Base-by-base conservation (phyloP, 305 asterid species). In the Fraxinus sp. region DNA sequence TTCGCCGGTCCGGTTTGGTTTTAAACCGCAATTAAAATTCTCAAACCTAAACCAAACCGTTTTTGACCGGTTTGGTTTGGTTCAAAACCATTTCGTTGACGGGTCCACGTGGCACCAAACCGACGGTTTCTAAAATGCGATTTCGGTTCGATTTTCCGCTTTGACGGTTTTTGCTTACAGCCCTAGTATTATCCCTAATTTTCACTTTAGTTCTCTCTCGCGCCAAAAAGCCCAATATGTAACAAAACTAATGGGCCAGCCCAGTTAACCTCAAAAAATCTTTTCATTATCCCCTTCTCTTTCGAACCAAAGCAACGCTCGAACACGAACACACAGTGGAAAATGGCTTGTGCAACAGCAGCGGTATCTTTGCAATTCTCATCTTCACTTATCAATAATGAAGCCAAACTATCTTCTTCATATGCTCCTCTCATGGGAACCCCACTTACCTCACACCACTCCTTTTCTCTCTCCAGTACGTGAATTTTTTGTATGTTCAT, bases 351-450 rank as follows among this genome's bases (percentile, higher is more conserved):
- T 71, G 86, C 79, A 75, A 80, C 72, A 20, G 78, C 57, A 33
- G 80, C 83, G 71, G 36, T 81, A 22, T 66, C 82, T 14, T 77
- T 79, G 28, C 83, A 83, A 5, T 82, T 84, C 71, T 85, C 90
- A 20, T 86, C 92, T 77, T 75, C 91, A 77, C 70, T 78, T 35
- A 30, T 84, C 84, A 80, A 86, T 72, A 84, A 84, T 49, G 84
- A 88, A 66, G 30, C 87, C 22, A 83, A 74, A 26, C 62, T 80
- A 9, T 84, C 88, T 7, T 80, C 90, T 18, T 87, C 91, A 22
- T 82, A 87, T 66, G 70, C 86, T 73, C 78, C 77, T 80, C 84
- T 87, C 7, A 77, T 83, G 88, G 91, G 90, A 49, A 3, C 82
- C 35, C 84, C 83, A 76, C 91, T 83, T 71, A 39, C 80, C 36